Percentiles rank a stretch among this genome's conserved stretches.
phyloP scores from a whole-genome alignment of 495 filamentous ascomycete genomes.

The Tuber brumale region DNA sequence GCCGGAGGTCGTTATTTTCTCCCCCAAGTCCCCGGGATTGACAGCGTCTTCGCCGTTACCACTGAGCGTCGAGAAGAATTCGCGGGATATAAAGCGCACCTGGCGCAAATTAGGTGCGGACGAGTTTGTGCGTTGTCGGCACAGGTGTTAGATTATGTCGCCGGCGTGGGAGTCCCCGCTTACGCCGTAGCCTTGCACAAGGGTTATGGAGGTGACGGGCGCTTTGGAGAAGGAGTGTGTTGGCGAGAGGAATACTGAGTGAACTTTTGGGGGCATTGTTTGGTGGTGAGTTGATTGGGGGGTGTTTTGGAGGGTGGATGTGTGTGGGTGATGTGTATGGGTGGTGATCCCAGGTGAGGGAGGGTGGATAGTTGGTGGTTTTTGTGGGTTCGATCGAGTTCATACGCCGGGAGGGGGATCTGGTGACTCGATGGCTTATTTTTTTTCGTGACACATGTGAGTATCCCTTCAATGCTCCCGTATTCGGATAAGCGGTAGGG shows the following conservation, averaged over 20 bases:
- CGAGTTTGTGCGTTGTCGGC: not conserved
- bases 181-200: slow-evolving; percentile 2
- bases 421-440: not conserved
- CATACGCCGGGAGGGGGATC: not conserved
- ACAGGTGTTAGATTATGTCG: slow-evolving; percentile 7
- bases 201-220: slow-evolving; percentile 9
- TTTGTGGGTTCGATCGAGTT: too few species aligned
- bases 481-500: not conserved
- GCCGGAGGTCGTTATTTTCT: slow-evolving; percentile 9
- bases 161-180: slow-evolving; percentile 13
- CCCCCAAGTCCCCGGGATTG: slow-evolving; percentile 4
- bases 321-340: not conserved
- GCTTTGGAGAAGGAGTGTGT: slow-evolving; percentile 14
- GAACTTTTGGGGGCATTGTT: not conserved
- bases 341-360: not conserved
- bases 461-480: not conserved
- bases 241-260: slow-evolving; percentile 6
- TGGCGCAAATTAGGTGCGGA: slow-evolving; percentile 10
- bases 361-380: not conserved
- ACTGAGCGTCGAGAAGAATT: slow-evolving; percentile 5
- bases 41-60: not conserved
- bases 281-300: not conserved
- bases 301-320: not conserved
- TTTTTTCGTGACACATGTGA: not conserved
- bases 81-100: slow-evolving; percentile 9